Conservation (phyloP, 1,139 yeast species). For the Pichia terricola region DNA sequence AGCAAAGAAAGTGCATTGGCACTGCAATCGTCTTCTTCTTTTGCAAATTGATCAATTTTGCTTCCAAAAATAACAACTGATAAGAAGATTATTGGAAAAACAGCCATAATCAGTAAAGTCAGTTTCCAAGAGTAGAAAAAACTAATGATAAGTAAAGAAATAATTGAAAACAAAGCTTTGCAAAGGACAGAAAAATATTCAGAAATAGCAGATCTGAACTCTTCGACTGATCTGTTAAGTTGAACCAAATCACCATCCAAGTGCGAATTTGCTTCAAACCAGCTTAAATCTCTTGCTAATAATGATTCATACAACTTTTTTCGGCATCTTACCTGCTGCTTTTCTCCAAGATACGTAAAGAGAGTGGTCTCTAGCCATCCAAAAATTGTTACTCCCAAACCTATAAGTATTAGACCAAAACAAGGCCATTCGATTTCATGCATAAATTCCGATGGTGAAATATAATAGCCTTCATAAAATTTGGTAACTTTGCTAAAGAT, state of each 20-base stretch:
- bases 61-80: constrained; percentile 44
- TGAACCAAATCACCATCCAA: constrained; percentile 58
- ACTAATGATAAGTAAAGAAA: constrained; percentile 56
- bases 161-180: constrained; percentile 41
- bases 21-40: constrained; percentile 47
- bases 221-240: constrained; percentile 70
- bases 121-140: constrained; percentile 77
- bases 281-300: constrained; percentile 32
- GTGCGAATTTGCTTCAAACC: constrained; percentile 54
- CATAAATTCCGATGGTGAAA: constrained; percentile 29
- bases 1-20: constrained; percentile 50
- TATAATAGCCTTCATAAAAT: constrained; percentile 27
- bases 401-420: constrained; percentile 48
- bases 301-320: constrained; percentile 30
- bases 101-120: constrained; percentile 63
- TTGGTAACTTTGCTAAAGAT: constrained; percentile 45
- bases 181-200: constrained; percentile 53
- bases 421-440: constrained; percentile 37
- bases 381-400: constrained; percentile 40
- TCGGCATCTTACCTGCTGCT: constrained; percentile 55
- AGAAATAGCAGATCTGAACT: constrained; percentile 58
- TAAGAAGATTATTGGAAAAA: constrained; percentile 56
- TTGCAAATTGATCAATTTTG: constrained; percentile 40
- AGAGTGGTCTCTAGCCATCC: constrained; percentile 47
- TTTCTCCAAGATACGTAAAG: constrained; percentile 72